Evolutionary conservation across 2,329 filamentous ascomycete genomes (phyloP).

Genomic region (Pleurostoma richardsiae): DNA sequence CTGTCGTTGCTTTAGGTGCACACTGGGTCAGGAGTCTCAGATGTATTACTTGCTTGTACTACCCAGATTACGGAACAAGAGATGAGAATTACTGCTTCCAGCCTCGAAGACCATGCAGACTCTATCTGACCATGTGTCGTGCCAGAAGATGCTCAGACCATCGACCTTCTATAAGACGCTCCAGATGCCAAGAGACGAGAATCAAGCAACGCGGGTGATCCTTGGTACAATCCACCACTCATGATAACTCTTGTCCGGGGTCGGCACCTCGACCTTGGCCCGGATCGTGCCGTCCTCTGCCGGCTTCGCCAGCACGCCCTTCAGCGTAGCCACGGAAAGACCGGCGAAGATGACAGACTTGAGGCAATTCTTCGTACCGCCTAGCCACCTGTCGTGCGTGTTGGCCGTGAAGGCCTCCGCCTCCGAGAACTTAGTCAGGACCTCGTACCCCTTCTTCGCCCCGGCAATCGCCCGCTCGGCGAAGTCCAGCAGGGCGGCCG

Average conservation of each 20-base stretch:
- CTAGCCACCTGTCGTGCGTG: slow-evolving; percentile 58
- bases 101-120: too few species aligned
- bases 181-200: neutral
- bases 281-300: slow-evolving; percentile 20
- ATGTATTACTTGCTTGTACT: too few species aligned
- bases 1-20: too few species aligned
- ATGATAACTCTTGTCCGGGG: slow-evolving; percentile 51
- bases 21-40: too few species aligned
- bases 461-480: slow-evolving; percentile 40
- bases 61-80: too few species aligned
- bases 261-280: slow-evolving; percentile 47
- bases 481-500: slow-evolving; percentile 34
- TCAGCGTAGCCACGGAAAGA: slow-evolving; percentile 57
- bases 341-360: slow-evolving; percentile 68
- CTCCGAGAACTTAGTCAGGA: slow-evolving; percentile 44
- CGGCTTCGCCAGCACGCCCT: slow-evolving; percentile 38
- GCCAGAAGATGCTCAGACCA: too few species aligned
- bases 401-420: slow-evolving; percentile 50
- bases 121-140: too few species aligned
- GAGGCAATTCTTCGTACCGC: slow-evolving; percentile 53
- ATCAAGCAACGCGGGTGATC: slow-evolving; percentile 20
- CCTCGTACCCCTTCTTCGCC: slow-evolving; percentile 52
- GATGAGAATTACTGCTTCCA: too few species aligned
- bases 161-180: too few species aligned
- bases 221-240: slow-evolving; percentile 62